phyloP scores from a whole-genome alignment of 805 yeast genomes.

The Metschnikowia orientalis region DNA sequence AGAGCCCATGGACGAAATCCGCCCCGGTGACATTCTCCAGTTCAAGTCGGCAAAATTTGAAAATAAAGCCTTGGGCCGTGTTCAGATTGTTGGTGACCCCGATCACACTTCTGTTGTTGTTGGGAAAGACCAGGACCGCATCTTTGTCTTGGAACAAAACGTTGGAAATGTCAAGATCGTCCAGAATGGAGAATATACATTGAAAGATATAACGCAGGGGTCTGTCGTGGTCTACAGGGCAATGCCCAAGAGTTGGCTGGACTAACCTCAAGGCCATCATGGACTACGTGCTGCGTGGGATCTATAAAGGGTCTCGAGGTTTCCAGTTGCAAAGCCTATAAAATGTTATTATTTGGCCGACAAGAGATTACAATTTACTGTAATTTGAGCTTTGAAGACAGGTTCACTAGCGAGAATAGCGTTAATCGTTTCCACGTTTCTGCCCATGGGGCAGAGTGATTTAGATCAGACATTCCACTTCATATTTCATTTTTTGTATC shows the following conservation, averaged over 20 bases:
- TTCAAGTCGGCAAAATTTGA: constrained; percentile 40
- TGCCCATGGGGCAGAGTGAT: no score
- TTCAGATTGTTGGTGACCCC: constrained; percentile 46
- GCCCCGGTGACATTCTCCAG: constrained; percentile 56
- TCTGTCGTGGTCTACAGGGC: constrained; percentile 45
- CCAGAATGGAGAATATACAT: constrained; percentile 31
- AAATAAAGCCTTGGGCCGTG: constrained; percentile 29
- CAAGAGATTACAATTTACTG: no score
- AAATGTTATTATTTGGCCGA: no score
- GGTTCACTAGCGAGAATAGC: no score
- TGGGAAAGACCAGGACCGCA: constrained; percentile 23
- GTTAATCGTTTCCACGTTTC: no score
- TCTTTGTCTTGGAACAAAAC: constrained; percentile 48
- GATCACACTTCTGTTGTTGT: constrained; percentile 46
- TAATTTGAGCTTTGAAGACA: no score
- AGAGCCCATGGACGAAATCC: constrained; percentile 35
- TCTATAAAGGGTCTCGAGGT: no score
- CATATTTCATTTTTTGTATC: no score
- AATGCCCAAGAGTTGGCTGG: constrained; percentile 42
- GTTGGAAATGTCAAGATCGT: constrained; percentile 42
- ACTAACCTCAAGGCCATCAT: no score
- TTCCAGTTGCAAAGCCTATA: no score
- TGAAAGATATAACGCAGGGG: constrained; percentile 40
- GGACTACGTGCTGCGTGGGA: no score
- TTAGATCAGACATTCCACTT: no score